A percentile compares a stretch with the other conserved stretches of the same genome.
Conservation (phyloP, 805 yeast species). For the Teunomyces pallodes region DNA sequence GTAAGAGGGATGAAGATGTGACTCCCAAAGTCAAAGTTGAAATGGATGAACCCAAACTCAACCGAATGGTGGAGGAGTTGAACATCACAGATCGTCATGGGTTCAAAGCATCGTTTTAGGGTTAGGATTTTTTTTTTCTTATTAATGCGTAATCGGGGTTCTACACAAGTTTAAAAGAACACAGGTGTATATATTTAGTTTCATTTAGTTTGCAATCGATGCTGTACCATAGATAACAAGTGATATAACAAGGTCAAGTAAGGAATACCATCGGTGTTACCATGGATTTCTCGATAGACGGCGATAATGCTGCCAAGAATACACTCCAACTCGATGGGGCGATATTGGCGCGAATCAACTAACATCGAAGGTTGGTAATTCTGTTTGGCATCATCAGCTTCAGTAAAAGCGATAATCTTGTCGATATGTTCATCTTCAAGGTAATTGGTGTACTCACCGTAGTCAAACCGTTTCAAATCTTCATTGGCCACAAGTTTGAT, state of each 20-base stretch:
- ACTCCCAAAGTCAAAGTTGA: conserved; percentile 11
- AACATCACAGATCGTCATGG: neutral
- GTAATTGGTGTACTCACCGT: conserved; percentile 6
- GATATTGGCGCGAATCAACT: conserved; percentile 63
- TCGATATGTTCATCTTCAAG: conserved; percentile 7
- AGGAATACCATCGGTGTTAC: conserved; percentile 9
- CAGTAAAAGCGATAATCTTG: conserved; percentile 14
- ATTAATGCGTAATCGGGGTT: neutral
- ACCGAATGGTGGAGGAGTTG: conserved; percentile 4
- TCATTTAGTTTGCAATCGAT: conserved; percentile 3
- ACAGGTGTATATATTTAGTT: neutral
- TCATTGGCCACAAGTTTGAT: conserved; percentile 15
- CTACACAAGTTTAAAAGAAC: neutral
- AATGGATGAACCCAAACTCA: conserved; percentile 6
- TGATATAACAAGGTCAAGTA: conserved; percentile 10
- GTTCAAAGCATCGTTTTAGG: neutral
- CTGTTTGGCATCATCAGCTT: conserved; percentile 46
- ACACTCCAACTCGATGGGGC: conserved; percentile 69
- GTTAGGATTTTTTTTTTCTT: neutral
- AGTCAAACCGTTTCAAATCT: conserved; percentile 12
- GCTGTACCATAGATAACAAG: conserved; percentile 12
- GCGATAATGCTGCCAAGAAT: conserved; percentile 55
- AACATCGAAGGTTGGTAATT: conserved; percentile 72
- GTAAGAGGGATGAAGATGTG: conserved; percentile 17
- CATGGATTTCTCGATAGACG: conserved; percentile 1